phyloP scores from a whole-genome alignment of 2,329 filamentous ascomycete genomes.

The Stachybotrys elegans region DNA sequence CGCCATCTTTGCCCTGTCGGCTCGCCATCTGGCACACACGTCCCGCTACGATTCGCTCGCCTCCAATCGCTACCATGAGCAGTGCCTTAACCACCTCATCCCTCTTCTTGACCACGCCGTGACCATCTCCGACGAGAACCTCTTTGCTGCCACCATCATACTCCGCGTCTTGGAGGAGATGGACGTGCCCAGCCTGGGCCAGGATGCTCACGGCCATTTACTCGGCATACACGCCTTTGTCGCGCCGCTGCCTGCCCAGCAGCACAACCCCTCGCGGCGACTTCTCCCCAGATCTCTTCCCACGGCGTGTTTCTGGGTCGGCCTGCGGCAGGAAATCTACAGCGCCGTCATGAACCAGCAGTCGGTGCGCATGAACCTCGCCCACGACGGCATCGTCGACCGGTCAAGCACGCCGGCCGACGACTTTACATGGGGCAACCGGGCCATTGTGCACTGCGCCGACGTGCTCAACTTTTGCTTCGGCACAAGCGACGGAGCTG shows the following conservation, averaged over 20 bases:
- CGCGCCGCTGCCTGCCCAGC: not conserved
- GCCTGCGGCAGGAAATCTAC: conserved; percentile 55
- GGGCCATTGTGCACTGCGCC: conserved; percentile 57
- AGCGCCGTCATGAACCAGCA: conserved; percentile 45
- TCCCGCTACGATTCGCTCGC: conserved; percentile 41
- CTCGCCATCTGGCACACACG: conserved; percentile 42
- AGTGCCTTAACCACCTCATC: conserved; percentile 46
- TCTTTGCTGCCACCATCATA: conserved; percentile 52
- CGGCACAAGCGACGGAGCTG: conserved; percentile 27
- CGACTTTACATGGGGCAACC: conserved; percentile 55
- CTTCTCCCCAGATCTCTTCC: conserved; percentile 31
- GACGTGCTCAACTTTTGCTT: conserved; percentile 62
- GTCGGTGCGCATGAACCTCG: conserved; percentile 43
- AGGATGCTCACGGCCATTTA: conserved; percentile 41
- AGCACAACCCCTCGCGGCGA: conserved; percentile 8
- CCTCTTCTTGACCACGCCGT: conserved; percentile 37
- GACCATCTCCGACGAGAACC: conserved; percentile 40
- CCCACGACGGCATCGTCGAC: conserved; percentile 42
- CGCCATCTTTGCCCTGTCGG: conserved; percentile 51
- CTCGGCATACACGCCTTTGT: conserved; percentile 43
- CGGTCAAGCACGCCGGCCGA: conserved; percentile 40
- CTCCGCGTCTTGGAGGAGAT: conserved; percentile 54
- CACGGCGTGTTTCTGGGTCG: conserved; percentile 53
- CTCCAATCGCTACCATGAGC: conserved; percentile 47
- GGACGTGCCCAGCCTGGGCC: conserved; percentile 31